These are phyloP conservation scores for Trichosporon ovoides DNA, from an alignment of 1,284 basidiomycete species.

Conservation along the genomic window DNA sequence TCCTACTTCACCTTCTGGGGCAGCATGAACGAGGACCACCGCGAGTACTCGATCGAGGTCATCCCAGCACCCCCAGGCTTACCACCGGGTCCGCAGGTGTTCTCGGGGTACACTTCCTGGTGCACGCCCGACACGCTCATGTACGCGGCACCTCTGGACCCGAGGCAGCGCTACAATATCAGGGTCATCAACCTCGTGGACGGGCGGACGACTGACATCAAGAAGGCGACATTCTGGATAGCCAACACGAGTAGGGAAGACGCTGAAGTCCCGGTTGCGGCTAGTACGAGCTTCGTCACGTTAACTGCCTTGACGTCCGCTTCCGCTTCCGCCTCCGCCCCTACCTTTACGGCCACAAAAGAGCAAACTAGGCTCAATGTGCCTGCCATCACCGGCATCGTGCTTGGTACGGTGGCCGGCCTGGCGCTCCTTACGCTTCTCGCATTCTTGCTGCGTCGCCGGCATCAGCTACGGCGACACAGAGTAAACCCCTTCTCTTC, in stretches of 20 bases:
- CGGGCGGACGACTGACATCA: neutral
- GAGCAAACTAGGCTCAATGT: too few species aligned
- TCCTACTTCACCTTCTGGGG: slow-evolving; percentile 4
- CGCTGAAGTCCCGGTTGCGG: neutral
- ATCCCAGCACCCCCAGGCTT: neutral
- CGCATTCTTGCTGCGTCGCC: too few species aligned
- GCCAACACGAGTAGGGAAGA: neutral
- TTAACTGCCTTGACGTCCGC: neutral
- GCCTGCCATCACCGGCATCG: too few species aligned
- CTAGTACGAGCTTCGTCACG: neutral
- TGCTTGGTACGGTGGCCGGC: too few species aligned
- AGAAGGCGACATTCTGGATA: slow-evolving; percentile 2
- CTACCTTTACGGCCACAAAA: too few species aligned
- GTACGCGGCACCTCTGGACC: neutral
- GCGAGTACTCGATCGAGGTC: neutral
- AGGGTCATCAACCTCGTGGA: neutral
- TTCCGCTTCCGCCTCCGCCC: neutral
- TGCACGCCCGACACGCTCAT: slow-evolving; percentile 2
- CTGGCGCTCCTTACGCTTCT: too few species aligned
- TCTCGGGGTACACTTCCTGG: neutral
- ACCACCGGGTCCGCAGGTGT: neutral
- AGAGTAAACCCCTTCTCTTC: too few species aligned
- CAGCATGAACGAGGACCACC: neutral
- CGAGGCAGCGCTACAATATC: neutral
- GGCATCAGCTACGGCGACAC: too few species aligned